Conservation (phyloP, 192 early-diverging fungal genomes). For the Umbelopsis sp. region DNA sequence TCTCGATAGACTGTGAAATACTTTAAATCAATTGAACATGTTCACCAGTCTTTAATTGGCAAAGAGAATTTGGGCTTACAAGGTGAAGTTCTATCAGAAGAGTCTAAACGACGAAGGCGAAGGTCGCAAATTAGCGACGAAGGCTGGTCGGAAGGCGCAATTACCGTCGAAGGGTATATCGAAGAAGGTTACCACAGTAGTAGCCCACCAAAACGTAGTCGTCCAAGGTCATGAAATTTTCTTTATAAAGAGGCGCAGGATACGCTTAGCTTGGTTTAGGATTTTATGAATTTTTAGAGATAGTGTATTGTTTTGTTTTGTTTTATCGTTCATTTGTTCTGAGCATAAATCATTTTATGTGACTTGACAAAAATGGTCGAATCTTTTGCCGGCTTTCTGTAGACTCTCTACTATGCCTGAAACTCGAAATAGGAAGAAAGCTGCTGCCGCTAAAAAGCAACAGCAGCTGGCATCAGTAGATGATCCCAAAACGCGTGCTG, state of each 20-base stretch:
- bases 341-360: background rate
- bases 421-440: constrained; percentile 7
- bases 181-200: constrained; percentile 16
- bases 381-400: background rate
- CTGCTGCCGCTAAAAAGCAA: background rate
- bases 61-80: constrained; percentile 69
- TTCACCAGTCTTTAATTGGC: constrained; percentile 71
- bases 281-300: background rate
- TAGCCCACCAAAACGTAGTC: constrained; percentile 15
- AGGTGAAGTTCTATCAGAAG: constrained; percentile 36
- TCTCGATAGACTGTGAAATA: constrained; percentile 69
- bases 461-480: background rate
- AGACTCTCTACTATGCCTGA: constrained; percentile 2
- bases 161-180: background rate
- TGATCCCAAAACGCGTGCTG: constrained; percentile 5
- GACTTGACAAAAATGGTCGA: too few relatives aligned
- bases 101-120: constrained; percentile 4
- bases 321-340: background rate
- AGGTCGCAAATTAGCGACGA: constrained; percentile 12
- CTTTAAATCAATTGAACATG: constrained; percentile 85
- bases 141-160: constrained; percentile 16
- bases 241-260: constrained; percentile 2
- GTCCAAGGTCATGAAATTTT: background rate
- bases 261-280: background rate
- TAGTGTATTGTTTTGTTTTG: background rate